phyloP scores from a whole-genome alignment of 345 rosid genomes.

The Arabis alpina region DNA sequence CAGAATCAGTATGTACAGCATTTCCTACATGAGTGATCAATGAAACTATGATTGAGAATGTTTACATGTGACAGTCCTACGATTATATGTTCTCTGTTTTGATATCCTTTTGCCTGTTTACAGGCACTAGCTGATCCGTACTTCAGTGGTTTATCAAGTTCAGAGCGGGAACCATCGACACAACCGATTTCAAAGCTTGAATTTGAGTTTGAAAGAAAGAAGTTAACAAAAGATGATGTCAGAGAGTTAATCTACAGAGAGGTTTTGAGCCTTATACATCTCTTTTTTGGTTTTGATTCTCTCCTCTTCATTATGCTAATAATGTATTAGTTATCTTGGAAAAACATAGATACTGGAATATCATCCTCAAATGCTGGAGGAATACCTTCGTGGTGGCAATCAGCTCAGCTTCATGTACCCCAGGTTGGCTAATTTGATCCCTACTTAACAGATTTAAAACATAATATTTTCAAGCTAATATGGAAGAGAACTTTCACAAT shows the following conservation, averaged over 20 bases:
- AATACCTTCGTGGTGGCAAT: slow-evolving; percentile 85
- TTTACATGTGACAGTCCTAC: neutral
- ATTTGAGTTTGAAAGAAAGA: slow-evolving; percentile 97
- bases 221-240: slow-evolving; percentile 83
- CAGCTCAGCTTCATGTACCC: slow-evolving; percentile 97
- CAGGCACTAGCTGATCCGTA: slow-evolving; percentile 94
- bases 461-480: slow-evolving; percentile 10
- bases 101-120: slow-evolving; percentile 36
- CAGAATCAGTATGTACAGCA: neutral
- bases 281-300: slow-evolving; percentile 26
- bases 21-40: neutral
- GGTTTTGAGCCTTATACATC: slow-evolving; percentile 49
- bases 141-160: slow-evolving; percentile 73
- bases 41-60: neutral
- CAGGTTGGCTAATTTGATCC: slow-evolving; percentile 50
- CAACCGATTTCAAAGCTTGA: slow-evolving; percentile 90
- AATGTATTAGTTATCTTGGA: slow-evolving; percentile 18
- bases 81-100: slow-evolving; percentile 1
- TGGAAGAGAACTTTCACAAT: neutral
- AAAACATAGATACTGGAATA: slow-evolving; percentile 81
- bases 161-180: slow-evolving; percentile 82
- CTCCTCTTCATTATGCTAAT: slow-evolving; percentile 19
- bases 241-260: slow-evolving; percentile 94
- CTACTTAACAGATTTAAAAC: neutral
- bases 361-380: slow-evolving; percentile 97